phyloP scores from a whole-genome alignment of 305 asterid species.

The Solanum hybrid region DNA sequence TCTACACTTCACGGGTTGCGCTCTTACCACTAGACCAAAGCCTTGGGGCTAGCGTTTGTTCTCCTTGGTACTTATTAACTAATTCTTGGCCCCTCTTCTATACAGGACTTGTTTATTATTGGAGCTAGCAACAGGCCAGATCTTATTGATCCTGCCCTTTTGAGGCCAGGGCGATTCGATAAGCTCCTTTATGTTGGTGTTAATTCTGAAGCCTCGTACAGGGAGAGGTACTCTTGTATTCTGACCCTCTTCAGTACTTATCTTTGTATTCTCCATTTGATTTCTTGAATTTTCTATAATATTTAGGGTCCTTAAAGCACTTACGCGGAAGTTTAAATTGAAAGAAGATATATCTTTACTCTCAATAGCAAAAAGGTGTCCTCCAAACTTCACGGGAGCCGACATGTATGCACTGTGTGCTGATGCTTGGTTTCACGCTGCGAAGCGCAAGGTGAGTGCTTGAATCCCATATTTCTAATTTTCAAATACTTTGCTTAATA shows the following conservation, averaged over 20 bases:
- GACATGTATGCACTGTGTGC: conserved; percentile 97
- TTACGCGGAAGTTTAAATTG: conserved; percentile 75
- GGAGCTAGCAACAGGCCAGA: conserved; percentile 99
- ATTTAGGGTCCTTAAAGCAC: conserved; percentile 83
- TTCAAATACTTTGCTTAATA: not conserved
- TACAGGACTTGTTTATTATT: conserved; percentile 84
- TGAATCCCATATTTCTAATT: not conserved
- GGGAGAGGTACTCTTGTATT: conserved; percentile 57
- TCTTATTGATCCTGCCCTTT: conserved; percentile 88
- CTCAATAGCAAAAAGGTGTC: conserved; percentile 76
- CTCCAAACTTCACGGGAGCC: conserved; percentile 93
- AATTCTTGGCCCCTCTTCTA: not conserved
- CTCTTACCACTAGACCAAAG: not conserved
- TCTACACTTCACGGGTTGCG: not conserved
- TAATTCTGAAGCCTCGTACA: conserved; percentile 81
- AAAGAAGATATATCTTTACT: conserved; percentile 62
- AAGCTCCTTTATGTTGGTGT: conserved; percentile 98
- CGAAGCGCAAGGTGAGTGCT: conserved; percentile 57
- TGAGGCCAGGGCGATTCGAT: conserved; percentile 97
- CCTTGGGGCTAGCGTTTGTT: not conserved
- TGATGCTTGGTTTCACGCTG: conserved; percentile 98
- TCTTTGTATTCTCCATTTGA: not conserved
- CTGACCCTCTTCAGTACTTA: not conserved
- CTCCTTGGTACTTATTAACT: not conserved
- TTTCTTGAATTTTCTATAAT: not conserved